Evolutionary conservation across 140 eudicot species (phyloP), one percentile per base, ranked within the genome.

Genomic region (Anethum foeniculum): DNA sequence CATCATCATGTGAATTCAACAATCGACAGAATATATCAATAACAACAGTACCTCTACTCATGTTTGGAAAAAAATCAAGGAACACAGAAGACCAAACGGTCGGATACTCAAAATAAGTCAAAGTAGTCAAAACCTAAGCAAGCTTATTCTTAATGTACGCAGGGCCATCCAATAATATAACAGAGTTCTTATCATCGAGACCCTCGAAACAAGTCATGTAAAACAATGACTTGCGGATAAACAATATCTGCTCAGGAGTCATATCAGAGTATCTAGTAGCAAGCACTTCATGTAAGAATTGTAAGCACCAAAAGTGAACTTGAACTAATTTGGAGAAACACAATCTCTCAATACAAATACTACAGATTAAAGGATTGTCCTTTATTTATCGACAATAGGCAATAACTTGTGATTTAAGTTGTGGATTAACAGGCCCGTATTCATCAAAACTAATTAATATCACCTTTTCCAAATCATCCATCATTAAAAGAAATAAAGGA

Each of bases 261-360:
- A 96, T 83, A 3, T 88, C 85, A 0, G 87, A 75, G 82, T 91
- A 93, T 4, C 92, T 85, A 76, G 69, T 76, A 47, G 87, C 89
- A 71, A 95, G 77, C 14, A 80, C 90, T n/a, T 92, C 99, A 52
- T 92, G 93, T 79, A 95, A 68, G 81, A 90, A 88, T 79, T 95
- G 98, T 72, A 95, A 91, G 71, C 96, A 90, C 99, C 99, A 95
- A 74, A 95, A 95, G 87, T 95, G 97, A 41, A 95, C 97, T 78
- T 92, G 93, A 64, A 91, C 90, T 4, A 85, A 68, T 19, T 86
- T 91, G 30, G 91, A 84, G 54, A 82, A 82, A 49, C 90, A 91
- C 80, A 95, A 79, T 15, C 89, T 83, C n/a, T 91, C 96, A 47
- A 95, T 77, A 84, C 97, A 95, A 16, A 95, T 80, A n/a, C 89